Evolutionary conservation across 371 early-diverging fungal species (phyloP).

Genomic region (Mucor racemosus): DNA sequence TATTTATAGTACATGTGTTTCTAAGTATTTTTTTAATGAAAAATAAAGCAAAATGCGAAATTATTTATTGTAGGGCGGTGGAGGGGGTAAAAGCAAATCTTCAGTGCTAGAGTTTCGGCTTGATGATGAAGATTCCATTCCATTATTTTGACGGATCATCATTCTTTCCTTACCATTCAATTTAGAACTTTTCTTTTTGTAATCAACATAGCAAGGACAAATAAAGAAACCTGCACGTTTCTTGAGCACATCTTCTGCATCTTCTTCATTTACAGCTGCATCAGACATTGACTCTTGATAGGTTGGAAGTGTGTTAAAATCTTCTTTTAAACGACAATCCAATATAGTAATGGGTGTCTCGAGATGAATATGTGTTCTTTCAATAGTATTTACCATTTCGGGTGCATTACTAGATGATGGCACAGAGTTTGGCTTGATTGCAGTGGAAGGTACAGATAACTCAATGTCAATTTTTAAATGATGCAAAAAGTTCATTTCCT

Average conservation of each 20-base stretch:
- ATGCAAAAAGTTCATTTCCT: conserved; percentile 46
- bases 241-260: conserved; percentile 19
- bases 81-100: conserved; percentile 15
- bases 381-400: neutral
- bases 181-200: conserved; percentile 41
- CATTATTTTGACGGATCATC: conserved; percentile 29
- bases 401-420: neutral
- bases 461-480: conserved; percentile 45
- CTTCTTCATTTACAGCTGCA: conserved; percentile 29
- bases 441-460: conserved; percentile 29
- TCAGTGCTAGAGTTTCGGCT: conserved; percentile 9
- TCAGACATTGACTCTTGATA: conserved; percentile 43
- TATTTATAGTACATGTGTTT: no score
- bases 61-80: conserved; percentile 23
- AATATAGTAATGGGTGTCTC: conserved; percentile 44
- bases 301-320: conserved; percentile 36
- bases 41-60: neutral
- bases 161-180: conserved; percentile 35
- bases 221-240: conserved; percentile 39
- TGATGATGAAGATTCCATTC: neutral
- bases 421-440: neutral
- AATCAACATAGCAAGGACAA: conserved; percentile 52
- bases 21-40: no score
- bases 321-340: conserved; percentile 42
- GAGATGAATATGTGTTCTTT: conserved; percentile 24